Base-by-base conservation (phyloP, 2,329 filamentous ascomycete genomes). In the Colletotrichum australisinense region DNA sequence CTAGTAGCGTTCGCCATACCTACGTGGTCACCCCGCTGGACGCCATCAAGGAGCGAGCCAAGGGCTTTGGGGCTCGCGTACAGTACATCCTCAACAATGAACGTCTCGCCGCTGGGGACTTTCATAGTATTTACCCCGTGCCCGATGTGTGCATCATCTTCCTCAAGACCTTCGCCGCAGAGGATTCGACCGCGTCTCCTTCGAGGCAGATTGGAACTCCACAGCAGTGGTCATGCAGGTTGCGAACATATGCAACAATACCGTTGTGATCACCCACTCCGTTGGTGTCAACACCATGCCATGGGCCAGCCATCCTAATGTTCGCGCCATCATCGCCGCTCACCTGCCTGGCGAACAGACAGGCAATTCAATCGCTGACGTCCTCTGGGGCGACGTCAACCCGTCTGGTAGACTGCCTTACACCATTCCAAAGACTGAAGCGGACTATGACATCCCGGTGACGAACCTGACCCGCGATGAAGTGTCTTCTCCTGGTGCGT, bases 271-370 rank as follows among this genome's bases (percentile, higher is more conserved):
- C 1, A 85, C 92, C 2, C 92, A 95, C 79, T 92, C 91, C 1
- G 92, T 94, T 24, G 93, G 93, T 0, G 89, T 93, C 76, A 81
- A 89, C 5, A 83, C 90, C 78, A 86, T 90, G 72, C 84, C 89
- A 2, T 92, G 86, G 80, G 86, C 74, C 6, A 87, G 93, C 69
- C 86, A 93, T 3, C 87, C 90, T 0, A 87, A 90, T 2, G 89
- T 94, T 75, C 93, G 92, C 76, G 89, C 90, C 16, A 89, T 94
- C 2, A 79, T 94, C 26, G 86, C 92, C 53, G 93, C 92, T 24
- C 92, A 94, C 78, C 86, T 94, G 1, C 93, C 93, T 0, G 93
- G 93, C 1, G 92, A 94, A 77, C 92, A 94, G 81, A 92, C 92
- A 11, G 93, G 93, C 32, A 86, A 91, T 74, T 91, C 92, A 0